Conservation (phyloP, 2,329 filamentous ascomycete genomes). For the Emydomyces testavorans region DNA sequence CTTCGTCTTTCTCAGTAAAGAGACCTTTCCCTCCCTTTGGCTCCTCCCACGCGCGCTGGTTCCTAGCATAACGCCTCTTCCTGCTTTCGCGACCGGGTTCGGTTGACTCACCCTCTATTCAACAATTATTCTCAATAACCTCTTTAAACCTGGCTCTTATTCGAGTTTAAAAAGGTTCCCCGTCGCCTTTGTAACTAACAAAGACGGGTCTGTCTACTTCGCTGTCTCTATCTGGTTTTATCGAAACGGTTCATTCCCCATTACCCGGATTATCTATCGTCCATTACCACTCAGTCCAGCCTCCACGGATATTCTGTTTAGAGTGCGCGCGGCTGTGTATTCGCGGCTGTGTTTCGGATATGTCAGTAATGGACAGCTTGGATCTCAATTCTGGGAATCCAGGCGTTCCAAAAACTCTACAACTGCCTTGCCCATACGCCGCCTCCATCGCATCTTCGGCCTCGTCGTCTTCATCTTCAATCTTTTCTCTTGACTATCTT, state of each 20-base stretch:
- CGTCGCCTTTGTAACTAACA: constrained; percentile 15
- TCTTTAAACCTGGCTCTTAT: constrained; percentile 13
- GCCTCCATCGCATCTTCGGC: constrained; percentile 62
- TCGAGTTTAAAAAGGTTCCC: constrained; percentile 14
- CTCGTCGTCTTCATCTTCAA: constrained; percentile 63
- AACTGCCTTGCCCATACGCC: constrained; percentile 48
- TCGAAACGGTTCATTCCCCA: constrained; percentile 16
- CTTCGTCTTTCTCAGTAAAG: too few relatives aligned
- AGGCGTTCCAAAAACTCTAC: constrained; percentile 27
- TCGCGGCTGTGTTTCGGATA: constrained; percentile 27
- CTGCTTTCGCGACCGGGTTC: neutral
- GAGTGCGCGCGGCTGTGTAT: constrained; percentile 4
- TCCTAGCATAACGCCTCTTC: neutral
- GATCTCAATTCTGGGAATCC: constrained; percentile 33
- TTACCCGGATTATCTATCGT: constrained; percentile 10
- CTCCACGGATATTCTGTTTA: neutral
- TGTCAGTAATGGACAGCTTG: constrained; percentile 37
- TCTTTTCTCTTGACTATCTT: constrained; percentile 58
- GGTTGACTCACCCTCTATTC: constrained; percentile 4
- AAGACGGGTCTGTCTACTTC: constrained; percentile 16
- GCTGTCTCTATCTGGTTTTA: constrained; percentile 14
- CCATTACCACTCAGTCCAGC: constrained; percentile 6
- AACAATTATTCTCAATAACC: neutral
- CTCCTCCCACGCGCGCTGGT: neutral
- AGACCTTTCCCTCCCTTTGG: neutral